phyloP scores from a whole-genome alignment of 345 rosid species.

The Ceriops zippeliana region DNA sequence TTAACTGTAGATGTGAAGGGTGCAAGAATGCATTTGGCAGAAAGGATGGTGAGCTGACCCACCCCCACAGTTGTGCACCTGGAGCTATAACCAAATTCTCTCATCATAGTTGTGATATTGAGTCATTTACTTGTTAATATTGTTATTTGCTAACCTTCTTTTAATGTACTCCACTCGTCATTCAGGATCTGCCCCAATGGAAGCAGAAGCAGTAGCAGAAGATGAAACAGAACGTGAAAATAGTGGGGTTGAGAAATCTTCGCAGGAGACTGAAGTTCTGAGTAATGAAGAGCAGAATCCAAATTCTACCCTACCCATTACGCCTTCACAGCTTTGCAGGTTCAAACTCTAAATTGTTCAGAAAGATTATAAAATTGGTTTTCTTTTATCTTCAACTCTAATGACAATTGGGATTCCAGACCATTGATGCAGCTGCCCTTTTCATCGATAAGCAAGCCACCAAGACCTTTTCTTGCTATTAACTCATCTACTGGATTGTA shows the following conservation, averaged over 20 bases:
- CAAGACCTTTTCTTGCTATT: conserved; percentile 46
- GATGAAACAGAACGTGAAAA: conserved; percentile 57
- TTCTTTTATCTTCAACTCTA: conserved; percentile 9
- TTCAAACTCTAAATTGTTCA: conserved; percentile 15
- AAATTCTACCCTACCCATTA: conserved; percentile 52
- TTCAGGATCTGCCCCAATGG: conserved; percentile 55
- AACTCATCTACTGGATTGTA: conserved; percentile 44
- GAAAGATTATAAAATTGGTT: not conserved
- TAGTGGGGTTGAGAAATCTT: conserved; percentile 26
- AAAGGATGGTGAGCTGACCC: conserved; percentile 67
- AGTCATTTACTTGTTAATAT: not conserved
- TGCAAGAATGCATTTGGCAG: conserved; percentile 93
- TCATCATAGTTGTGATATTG: not conserved
- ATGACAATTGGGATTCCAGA: conserved; percentile 36
- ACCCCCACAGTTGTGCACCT: too few species aligned
- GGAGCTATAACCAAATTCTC: not conserved
- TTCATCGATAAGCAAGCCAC: conserved; percentile 64
- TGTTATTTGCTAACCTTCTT: not conserved
- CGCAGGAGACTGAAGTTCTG: conserved; percentile 39
- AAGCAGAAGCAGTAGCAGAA: conserved; percentile 45
- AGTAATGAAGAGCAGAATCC: conserved; percentile 56
- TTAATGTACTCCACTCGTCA: not conserved
- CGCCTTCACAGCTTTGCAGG: conserved; percentile 83
- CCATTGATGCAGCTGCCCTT: conserved; percentile 61
- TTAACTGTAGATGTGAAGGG: conserved; percentile 95